These are phyloP conservation scores for Umbilicaria muhlenbergii DNA, from an alignment of 495 filamentous ascomycete species.

Conservation along the genomic window DNA sequence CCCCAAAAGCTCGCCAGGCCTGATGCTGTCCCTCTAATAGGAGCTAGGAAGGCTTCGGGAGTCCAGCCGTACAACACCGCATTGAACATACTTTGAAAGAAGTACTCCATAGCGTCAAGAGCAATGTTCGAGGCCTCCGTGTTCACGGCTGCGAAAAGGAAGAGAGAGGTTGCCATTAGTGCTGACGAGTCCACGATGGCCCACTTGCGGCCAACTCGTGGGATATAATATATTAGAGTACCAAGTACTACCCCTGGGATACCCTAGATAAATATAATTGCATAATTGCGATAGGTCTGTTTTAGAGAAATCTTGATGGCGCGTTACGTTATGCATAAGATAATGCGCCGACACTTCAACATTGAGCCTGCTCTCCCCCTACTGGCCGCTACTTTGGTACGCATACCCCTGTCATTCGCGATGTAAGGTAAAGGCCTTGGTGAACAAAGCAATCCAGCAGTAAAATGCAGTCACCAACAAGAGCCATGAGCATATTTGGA, in stretches of 20 bases:
- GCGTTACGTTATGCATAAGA: too few relatives aligned
- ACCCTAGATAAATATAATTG: constrained; percentile 30
- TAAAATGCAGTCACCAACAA: too few relatives aligned
- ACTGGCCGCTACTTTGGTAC: too few relatives aligned
- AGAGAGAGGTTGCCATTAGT: constrained; percentile 28
- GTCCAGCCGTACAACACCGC: constrained; percentile 42
- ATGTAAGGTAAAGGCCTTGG: too few relatives aligned
- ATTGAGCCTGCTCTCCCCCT: too few relatives aligned
- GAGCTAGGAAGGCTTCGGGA: constrained; percentile 38
- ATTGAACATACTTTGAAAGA: constrained; percentile 36
- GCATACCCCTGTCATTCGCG: too few relatives aligned
- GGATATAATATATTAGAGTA: constrained; percentile 21
- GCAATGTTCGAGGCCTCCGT: constrained; percentile 26
- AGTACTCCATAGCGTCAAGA: constrained; percentile 30
- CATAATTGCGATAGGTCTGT: constrained; percentile 26
- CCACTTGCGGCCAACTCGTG: constrained; percentile 25
- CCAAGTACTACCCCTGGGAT: constrained; percentile 27
- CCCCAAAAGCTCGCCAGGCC: constrained; percentile 36
- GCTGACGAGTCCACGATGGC: constrained; percentile 30
- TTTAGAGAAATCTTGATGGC: constrained; percentile 11
- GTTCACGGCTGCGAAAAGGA: constrained; percentile 29
- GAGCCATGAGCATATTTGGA: too few relatives aligned
- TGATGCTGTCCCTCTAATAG: constrained; percentile 35
- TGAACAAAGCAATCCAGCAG: too few relatives aligned
- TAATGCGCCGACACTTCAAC: too few relatives aligned